A percentile compares a stretch with the other conserved stretches of the same genome.
These are phyloP conservation scores for Ceratocystis diversiconidia DNA, from an alignment of 2,329 filamentous ascomycete genomes.

Conservation along the genomic window DNA sequence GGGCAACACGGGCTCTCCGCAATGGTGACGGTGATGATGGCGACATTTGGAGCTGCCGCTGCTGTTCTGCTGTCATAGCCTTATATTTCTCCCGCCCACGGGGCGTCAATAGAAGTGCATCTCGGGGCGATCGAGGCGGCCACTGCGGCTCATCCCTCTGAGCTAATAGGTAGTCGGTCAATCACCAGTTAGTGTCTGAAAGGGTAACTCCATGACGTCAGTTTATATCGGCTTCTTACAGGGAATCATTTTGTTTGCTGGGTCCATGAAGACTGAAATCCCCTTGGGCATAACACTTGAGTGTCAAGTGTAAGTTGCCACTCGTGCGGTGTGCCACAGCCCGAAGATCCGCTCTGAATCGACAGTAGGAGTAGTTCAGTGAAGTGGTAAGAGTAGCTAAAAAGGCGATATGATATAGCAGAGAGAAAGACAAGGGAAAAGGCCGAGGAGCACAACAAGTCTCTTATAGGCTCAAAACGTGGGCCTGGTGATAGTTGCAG, in stretches of 20 bases:
- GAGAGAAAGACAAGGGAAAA: background rate
- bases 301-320: background rate
- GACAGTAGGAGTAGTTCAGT: background rate
- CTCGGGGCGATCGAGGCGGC: slow-evolving; percentile 53
- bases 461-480: background rate
- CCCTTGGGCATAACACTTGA: slow-evolving; percentile 13
- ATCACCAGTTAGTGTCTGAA: background rate
- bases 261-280: slow-evolving; percentile 15
- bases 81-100: slow-evolving; percentile 61
- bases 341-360: background rate
- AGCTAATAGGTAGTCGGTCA: slow-evolving; percentile 21
- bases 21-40: slow-evolving; percentile 55
- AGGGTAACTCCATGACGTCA: background rate
- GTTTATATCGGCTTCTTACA: slow-evolving; percentile 13
- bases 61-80: slow-evolving; percentile 16
- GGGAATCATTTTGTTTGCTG: slow-evolving; percentile 17
- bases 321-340: background rate
- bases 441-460: background rate
- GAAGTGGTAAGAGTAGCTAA: background rate
- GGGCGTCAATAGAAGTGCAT: slow-evolving; percentile 53
- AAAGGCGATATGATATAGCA: background rate
- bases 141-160: slow-evolving; percentile 38
- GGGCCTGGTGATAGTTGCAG: background rate
- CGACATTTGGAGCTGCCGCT: slow-evolving; percentile 46
- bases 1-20: slow-evolving; percentile 12